Evolutionary conservation across 202 grass and related monocot species (phyloP).

Genomic region (Schoenoplectus triqueter): DNA sequence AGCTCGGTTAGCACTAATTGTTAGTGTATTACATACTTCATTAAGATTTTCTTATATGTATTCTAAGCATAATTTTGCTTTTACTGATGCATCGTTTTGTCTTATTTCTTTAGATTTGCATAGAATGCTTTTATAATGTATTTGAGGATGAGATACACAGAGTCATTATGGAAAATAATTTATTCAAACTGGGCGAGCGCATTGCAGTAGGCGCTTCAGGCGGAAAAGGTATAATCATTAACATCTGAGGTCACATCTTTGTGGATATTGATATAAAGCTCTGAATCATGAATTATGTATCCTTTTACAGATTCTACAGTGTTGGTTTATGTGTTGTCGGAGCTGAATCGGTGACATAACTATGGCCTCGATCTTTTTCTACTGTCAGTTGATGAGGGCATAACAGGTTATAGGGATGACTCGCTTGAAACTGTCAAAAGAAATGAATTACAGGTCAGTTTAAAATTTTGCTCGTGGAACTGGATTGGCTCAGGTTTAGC

Average conservation of each 20-base stretch:
- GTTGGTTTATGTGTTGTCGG: constrained; percentile 83
- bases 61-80: constrained; percentile 1
- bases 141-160: constrained; percentile 97
- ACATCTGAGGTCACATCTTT: not conserved
- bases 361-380: constrained; percentile 95
- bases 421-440: constrained; percentile 98
- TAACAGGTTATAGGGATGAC: constrained; percentile 96
- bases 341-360: constrained; percentile 73
- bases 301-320: constrained; percentile 87
- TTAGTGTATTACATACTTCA: not conserved
- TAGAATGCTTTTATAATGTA: constrained; percentile 78
- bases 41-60: not conserved
- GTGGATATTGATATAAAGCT: constrained; percentile 28
- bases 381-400: constrained; percentile 95
- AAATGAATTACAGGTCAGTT: constrained; percentile 89
- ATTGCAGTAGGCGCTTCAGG: constrained; percentile 95
- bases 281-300: constrained; percentile 32
- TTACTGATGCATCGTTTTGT: not conserved
- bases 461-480: constrained; percentile 10
- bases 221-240: constrained; percentile 72
- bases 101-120: constrained; percentile 63
- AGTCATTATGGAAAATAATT: constrained; percentile 71
- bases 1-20: not conserved
- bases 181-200: constrained; percentile 86
- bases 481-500: constrained; percentile 2